phyloP scores from a whole-genome alignment of 352 stramenopile genomes.

The Globisporangium polare region DNA sequence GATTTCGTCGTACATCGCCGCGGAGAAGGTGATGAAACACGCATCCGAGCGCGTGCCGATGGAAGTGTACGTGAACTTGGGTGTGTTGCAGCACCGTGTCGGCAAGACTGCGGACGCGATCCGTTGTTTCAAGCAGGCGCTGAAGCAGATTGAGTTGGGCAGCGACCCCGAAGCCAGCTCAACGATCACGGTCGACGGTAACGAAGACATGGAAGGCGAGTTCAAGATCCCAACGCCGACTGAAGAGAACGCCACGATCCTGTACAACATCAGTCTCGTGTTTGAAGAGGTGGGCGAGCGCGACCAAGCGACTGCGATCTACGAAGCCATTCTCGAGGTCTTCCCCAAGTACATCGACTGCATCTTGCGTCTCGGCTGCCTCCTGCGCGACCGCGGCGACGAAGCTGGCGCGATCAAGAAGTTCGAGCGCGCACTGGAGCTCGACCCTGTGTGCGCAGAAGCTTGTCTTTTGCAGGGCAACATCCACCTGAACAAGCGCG shows the following conservation, averaged over 20 bases:
- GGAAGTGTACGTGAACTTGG: conserved; percentile 83
- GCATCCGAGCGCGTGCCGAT: conserved; percentile 74
- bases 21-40: conserved; percentile 86
- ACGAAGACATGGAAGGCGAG: conserved; percentile 31
- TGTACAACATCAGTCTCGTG: conserved; percentile 95
- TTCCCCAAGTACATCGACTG: conserved; percentile 95
- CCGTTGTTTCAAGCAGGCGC: conserved; percentile 86
- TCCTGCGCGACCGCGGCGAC: conserved; percentile 92
- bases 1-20: conserved; percentile 88
- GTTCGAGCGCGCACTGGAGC: conserved; percentile 92
- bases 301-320: conserved; percentile 88
- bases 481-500: conserved; percentile 92
- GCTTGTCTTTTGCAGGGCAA: conserved; percentile 95
- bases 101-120: conserved; percentile 90
- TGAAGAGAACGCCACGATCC: conserved; percentile 88
- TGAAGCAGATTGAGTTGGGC: conserved; percentile 42
- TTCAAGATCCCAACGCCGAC: conserved; percentile 42
- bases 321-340: conserved; percentile 90
- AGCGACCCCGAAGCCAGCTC: conserved; percentile 27
- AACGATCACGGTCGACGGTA: conserved; percentile 21
- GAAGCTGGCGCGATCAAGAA: conserved; percentile 86
- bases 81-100: conserved; percentile 76
- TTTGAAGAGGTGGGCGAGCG: conserved; percentile 92
- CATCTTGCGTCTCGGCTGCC: conserved; percentile 92
- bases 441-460: conserved; percentile 89